A percentile compares a stretch with the other conserved stretches of the same genome.
phyloP scores from a whole-genome alignment of 495 filamentous ascomycete genomes.

The Neurospora sp. region DNA sequence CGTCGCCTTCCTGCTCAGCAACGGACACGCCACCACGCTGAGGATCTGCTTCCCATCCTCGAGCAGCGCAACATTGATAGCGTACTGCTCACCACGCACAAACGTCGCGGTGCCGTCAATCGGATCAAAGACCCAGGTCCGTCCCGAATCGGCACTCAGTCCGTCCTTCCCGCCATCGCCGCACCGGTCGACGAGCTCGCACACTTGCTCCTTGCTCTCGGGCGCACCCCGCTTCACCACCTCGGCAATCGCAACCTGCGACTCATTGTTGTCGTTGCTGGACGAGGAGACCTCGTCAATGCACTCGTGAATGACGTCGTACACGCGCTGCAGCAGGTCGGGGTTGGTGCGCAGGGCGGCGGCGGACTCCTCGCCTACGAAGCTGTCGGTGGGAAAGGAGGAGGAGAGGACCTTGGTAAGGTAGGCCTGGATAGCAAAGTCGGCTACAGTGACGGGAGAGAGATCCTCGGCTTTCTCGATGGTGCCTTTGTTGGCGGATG shows the following conservation, averaged over 20 bases:
- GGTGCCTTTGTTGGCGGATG: constrained; percentile 10
- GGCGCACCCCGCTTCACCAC: constrained; percentile 25
- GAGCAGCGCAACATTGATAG: constrained; percentile 37
- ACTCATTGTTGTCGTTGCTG: constrained; percentile 17
- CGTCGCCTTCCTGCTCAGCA: constrained; percentile 35
- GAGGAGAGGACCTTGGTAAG: constrained; percentile 45
- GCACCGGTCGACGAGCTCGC: constrained; percentile 53
- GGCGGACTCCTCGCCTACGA: constrained; percentile 56
- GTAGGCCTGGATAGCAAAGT: constrained; percentile 57
- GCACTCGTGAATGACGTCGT: constrained; percentile 31
- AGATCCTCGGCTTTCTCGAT: constrained; percentile 43
- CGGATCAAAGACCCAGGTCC: constrained; percentile 60
- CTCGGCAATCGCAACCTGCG: neutral
- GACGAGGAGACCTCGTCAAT: constrained; percentile 13
- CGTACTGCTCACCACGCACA: constrained; percentile 52
- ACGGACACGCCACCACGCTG: constrained; percentile 46
- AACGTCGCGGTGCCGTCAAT: constrained; percentile 65
- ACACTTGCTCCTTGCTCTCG: constrained; percentile 42
- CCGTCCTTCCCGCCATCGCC: constrained; percentile 27
- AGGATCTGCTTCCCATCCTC: constrained; percentile 27
- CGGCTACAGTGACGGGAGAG: constrained; percentile 56
- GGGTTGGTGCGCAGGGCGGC: constrained; percentile 41
- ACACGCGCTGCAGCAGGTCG: constrained; percentile 41
- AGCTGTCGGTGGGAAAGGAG: constrained; percentile 45
- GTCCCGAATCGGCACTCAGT: constrained; percentile 13